A percentile compares a stretch with the other conserved stretches of the same genome.
phyloP scores from a whole-genome alignment of 805 yeast species.

The Nakazawaea ambrosiae region DNA sequence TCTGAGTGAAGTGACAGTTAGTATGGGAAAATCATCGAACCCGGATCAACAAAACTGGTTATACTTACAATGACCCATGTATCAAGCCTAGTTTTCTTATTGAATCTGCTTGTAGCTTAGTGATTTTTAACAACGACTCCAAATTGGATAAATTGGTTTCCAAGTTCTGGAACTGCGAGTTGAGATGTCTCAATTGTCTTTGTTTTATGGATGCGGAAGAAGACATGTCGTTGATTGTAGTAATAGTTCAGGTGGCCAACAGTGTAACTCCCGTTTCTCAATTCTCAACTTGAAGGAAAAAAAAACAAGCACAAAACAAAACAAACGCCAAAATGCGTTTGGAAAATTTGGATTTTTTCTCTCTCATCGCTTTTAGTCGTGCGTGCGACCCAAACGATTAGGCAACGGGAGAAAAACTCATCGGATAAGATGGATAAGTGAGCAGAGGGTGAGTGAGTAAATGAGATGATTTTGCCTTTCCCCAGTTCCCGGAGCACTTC shows the following conservation, averaged over 20 bases:
- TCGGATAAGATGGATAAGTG: too few species aligned
- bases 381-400: too few species aligned
- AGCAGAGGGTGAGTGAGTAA: too few species aligned
- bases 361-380: too few species aligned
- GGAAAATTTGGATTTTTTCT: too few species aligned
- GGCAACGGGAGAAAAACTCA: too few species aligned
- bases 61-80: slow-evolving; percentile 31
- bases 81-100: slow-evolving; percentile 33
- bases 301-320: too few species aligned
- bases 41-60: too few species aligned
- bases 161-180: slow-evolving; percentile 26
- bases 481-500: too few species aligned
- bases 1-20: slow-evolving; percentile 1
- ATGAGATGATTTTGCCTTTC: too few species aligned
- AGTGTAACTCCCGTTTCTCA: not conserved
- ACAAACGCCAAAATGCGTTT: too few species aligned
- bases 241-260: too few species aligned
- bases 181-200: slow-evolving; percentile 28
- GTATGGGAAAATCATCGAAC: not conserved
- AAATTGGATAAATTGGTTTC: slow-evolving; percentile 35
- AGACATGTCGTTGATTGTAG: not conserved
- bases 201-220: slow-evolving; percentile 15
- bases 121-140: slow-evolving; percentile 29
- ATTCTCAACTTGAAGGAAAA: not conserved
- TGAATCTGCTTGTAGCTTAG: slow-evolving; percentile 29